phyloP scores from a whole-genome alignment of 257 asterid species.

The Penstemon eatonii region DNA sequence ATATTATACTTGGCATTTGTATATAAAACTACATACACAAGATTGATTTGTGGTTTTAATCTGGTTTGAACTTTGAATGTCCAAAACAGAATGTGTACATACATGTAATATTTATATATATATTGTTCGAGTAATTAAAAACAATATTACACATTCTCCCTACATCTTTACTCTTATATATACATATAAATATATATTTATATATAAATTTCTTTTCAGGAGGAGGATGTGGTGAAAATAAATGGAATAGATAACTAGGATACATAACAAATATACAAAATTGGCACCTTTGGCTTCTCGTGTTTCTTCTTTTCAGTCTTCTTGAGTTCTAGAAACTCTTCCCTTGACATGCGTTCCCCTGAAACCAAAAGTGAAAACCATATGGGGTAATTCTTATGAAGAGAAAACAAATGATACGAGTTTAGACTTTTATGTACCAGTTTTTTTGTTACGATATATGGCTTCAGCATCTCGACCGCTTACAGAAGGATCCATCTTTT shows the following conservation, averaged over 20 bases:
- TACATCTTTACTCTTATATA: too few relatives aligned
- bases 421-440: constrained; percentile 49
- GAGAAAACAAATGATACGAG: constrained; percentile 2
- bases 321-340: constrained; percentile 56
- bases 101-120: too few relatives aligned
- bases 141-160: too few relatives aligned
- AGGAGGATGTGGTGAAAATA: neutral
- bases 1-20: too few relatives aligned
- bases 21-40: too few relatives aligned
- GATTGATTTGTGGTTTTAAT: too few relatives aligned
- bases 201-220: too few relatives aligned
- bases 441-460: constrained; percentile 71
- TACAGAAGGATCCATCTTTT: constrained; percentile 70
- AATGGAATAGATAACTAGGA: neutral
- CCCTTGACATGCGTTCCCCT: constrained; percentile 89
- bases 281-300: constrained; percentile 84
- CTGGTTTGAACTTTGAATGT: too few relatives aligned
- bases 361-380: constrained; percentile 26
- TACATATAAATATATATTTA: too few relatives aligned
- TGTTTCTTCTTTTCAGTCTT: constrained; percentile 42
- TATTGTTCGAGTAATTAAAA: neutral
- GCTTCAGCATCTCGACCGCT: constrained; percentile 84
- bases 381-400: constrained; percentile 10
- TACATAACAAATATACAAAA: constrained; percentile 9
- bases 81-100: too few relatives aligned